phyloP scores from a whole-genome alignment of 192 early-diverging fungal species.

The Mortierella hygrophila region DNA sequence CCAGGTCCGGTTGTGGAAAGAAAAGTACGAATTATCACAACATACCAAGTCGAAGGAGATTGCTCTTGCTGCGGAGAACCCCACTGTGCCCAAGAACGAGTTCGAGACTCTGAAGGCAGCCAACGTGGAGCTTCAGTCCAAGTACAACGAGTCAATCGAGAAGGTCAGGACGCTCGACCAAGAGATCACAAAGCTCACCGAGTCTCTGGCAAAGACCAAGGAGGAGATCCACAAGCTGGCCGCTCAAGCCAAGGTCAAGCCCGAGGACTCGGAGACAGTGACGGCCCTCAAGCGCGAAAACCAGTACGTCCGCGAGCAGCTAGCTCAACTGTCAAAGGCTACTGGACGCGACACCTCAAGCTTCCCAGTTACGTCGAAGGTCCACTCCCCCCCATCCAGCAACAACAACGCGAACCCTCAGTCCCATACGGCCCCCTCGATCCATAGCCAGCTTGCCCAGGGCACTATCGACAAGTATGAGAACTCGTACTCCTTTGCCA shows the following conservation, averaged over 20 bases:
- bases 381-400: constrained; percentile 26
- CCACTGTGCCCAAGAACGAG: constrained; percentile 72
- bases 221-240: constrained; percentile 76
- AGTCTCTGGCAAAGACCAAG: constrained; percentile 67
- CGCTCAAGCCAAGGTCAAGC: constrained; percentile 60
- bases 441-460: constrained; percentile 34
- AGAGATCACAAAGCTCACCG: constrained; percentile 71
- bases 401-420: constrained; percentile 3
- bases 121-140: constrained; percentile 70
- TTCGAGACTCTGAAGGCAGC: constrained; percentile 66
- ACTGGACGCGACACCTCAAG: constrained; percentile 62
- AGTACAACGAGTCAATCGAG: constrained; percentile 70
- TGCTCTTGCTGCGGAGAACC: constrained; percentile 61
- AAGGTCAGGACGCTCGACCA: constrained; percentile 74
- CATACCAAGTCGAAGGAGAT: constrained; percentile 66
- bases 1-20: constrained; percentile 78
- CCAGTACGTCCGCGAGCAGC: constrained; percentile 76
- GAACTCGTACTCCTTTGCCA: constrained; percentile 55
- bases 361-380: constrained; percentile 48
- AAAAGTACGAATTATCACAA: constrained; percentile 72
- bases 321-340: constrained; percentile 67
- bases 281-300: constrained; percentile 79
- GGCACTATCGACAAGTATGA: constrained; percentile 47
- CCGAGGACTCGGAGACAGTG: constrained; percentile 73
- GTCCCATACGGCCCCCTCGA: constrained; percentile 11